Conservation (phyloP, 495 filamentous ascomycete species). For the Immersiella caudata region DNA sequence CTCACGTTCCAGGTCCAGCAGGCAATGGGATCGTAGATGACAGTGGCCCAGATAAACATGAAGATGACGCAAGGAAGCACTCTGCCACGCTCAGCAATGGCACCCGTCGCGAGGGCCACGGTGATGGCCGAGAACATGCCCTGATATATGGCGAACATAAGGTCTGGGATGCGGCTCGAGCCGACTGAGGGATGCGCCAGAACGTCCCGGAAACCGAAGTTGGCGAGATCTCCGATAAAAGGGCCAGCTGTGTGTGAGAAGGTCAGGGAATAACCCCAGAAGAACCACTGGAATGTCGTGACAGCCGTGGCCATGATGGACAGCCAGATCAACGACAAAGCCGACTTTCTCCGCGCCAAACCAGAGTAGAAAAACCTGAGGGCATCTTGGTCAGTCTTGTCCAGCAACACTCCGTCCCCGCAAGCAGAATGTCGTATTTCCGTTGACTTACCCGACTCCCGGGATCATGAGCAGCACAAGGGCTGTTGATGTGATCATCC, state of each 20-base stretch:
- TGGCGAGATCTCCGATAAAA: conserved; percentile 80
- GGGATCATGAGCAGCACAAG: conserved; percentile 97
- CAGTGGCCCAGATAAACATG: conserved; percentile 95
- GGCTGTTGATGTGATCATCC: conserved; percentile 83
- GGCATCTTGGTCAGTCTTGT: not conserved
- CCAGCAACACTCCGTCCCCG: conserved; percentile 4
- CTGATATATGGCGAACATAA: conserved; percentile 92
- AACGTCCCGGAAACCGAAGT: conserved; percentile 83
- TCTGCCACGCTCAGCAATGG: conserved; percentile 85
- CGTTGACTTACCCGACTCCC: conserved; percentile 65
- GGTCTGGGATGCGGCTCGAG: conserved; percentile 75
- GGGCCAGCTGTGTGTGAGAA: conserved; percentile 85
- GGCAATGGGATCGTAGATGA: conserved; percentile 91
- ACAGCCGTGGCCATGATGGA: conserved; percentile 91
- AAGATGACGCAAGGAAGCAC: conserved; percentile 95
- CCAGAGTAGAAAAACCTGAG: conserved; percentile 92
- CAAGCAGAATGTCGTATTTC: not conserved
- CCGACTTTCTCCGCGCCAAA: conserved; percentile 89
- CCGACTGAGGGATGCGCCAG: conserved; percentile 77
- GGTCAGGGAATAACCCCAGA: conserved; percentile 93
- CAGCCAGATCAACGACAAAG: conserved; percentile 91
- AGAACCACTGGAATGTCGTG: conserved; percentile 95
- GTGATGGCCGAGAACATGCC: conserved; percentile 96
- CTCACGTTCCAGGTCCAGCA: conserved; percentile 96
- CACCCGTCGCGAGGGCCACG: conserved; percentile 88